phyloP scores from a whole-genome alignment of 352 stramenopile genomes.

The Pythium folliculosum region DNA sequence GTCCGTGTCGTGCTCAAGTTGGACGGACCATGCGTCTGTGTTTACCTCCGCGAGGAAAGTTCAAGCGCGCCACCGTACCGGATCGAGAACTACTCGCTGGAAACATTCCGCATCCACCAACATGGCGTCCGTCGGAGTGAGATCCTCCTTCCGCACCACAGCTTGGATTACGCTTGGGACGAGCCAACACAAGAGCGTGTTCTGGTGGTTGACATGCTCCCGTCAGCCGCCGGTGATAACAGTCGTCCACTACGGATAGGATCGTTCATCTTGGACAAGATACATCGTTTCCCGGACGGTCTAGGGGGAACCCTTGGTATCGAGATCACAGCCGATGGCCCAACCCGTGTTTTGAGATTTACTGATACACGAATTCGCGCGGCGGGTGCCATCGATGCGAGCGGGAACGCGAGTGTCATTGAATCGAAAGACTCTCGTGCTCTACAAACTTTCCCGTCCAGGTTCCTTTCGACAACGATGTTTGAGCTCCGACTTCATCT shows the following conservation, averaged over 20 bases:
- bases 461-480: conserved; percentile 34
- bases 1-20: conserved; percentile 79
- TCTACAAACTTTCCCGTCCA: conserved; percentile 21
- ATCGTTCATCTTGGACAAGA: conserved; percentile 81
- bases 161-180: conserved; percentile 87
- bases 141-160: conserved; percentile 86
- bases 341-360: conserved; percentile 85
- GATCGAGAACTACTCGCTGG: conserved; percentile 88
- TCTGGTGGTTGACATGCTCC: conserved; percentile 88
- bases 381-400: conserved; percentile 30
- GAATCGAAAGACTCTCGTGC: conserved; percentile 23
- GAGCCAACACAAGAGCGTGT: conserved; percentile 79
- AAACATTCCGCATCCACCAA: conserved; percentile 86
- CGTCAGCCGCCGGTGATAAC: conserved; percentile 85
- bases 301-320: conserved; percentile 74
- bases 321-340: conserved; percentile 83
- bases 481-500: conserved; percentile 58
- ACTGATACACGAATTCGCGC: conserved; percentile 78
- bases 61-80: conserved; percentile 81
- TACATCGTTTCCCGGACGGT: conserved; percentile 76
- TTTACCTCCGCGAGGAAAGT: conserved; percentile 80
- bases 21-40: conserved; percentile 74
- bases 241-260: conserved; percentile 83
- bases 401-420: conserved; percentile 30
- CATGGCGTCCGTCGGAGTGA: conserved; percentile 80